Evolutionary conservation across 257 asterid species (phyloP).

Genomic region (Capsicum baccatum): DNA sequence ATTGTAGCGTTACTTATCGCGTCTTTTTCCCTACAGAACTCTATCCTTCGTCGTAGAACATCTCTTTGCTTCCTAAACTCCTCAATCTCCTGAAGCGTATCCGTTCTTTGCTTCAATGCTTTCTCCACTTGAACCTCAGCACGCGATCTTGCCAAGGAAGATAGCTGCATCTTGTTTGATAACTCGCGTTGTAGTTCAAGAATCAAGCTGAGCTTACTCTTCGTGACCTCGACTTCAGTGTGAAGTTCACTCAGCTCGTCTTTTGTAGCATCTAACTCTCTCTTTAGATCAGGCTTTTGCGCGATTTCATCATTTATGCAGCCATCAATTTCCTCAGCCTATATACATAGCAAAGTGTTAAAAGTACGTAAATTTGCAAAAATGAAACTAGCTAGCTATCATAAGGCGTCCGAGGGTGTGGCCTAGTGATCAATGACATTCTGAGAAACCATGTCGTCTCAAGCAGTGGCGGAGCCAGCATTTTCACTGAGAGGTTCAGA

Average conservation of each 20-base stretch:
- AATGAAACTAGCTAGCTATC: neutral
- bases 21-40: slow-evolving; percentile 69
- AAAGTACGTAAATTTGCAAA: neutral
- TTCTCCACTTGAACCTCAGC: slow-evolving; percentile 59
- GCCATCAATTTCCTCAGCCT: slow-evolving; percentile 57
- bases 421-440: neutral
- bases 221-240: slow-evolving; percentile 53
- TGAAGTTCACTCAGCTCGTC: slow-evolving; percentile 51
- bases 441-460: neutral
- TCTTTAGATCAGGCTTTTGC: slow-evolving; percentile 45
- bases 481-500: too few relatives aligned
- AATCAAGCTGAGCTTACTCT: slow-evolving; percentile 52
- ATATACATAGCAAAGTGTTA: neutral
- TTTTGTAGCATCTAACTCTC: slow-evolving; percentile 47
- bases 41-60: slow-evolving; percentile 61
- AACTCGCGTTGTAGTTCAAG: slow-evolving; percentile 64
- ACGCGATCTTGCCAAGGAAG: slow-evolving; percentile 49
- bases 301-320: slow-evolving; percentile 41
- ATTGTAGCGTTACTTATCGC: slow-evolving; percentile 49
- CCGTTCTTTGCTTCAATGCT: slow-evolving; percentile 46
- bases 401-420: neutral
- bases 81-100: slow-evolving; percentile 61
- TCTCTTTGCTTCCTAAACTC: slow-evolving; percentile 54
- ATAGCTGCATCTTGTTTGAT: slow-evolving; percentile 52
- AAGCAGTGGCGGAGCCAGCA: too few relatives aligned